phyloP scores from a whole-genome alignment of 148 eudicot species.

The Silene uniflora region DNA sequence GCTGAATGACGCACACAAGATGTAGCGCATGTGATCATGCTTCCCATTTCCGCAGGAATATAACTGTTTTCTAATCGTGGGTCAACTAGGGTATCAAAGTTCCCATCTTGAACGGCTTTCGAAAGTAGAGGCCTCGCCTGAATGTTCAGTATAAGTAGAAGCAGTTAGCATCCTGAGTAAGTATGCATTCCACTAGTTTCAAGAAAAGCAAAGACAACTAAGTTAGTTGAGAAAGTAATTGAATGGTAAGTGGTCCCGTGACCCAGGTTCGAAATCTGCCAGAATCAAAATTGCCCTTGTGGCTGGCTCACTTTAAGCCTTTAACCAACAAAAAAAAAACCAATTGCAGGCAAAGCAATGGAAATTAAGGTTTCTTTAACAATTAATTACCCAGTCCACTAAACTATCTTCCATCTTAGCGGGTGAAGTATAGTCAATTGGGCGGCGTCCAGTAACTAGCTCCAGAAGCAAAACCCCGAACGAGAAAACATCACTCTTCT shows the following conservation, averaged over 20 bases:
- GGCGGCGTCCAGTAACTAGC: slow-evolving; percentile 63
- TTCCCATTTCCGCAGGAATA: slow-evolving; percentile 44
- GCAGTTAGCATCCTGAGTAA: not conserved
- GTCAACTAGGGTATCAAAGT: slow-evolving; percentile 48
- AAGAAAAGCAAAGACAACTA: not conserved
- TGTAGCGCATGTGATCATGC: slow-evolving; percentile 60
- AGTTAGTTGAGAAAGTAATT: not conserved
- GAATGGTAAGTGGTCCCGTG: not conserved
- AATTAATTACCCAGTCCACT: slow-evolving; percentile 70
- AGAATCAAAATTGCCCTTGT: not conserved
- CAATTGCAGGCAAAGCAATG: not conserved
- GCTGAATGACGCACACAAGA: slow-evolving; percentile 70
- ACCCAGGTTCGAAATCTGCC: not conserved
- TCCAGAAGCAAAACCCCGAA: slow-evolving; percentile 83
- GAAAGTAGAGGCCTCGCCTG: slow-evolving; percentile 65
- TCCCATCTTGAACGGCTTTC: slow-evolving; percentile 60
- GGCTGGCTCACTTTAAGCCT: not conserved
- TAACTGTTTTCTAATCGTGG: slow-evolving; percentile 43
- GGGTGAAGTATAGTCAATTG: slow-evolving; percentile 42
- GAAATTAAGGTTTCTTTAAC: not conserved
- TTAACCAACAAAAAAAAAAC: no score
- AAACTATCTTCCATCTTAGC: slow-evolving; percentile 66
- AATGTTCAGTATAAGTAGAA: not conserved
- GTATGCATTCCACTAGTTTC: not conserved
- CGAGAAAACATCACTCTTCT: slow-evolving; percentile 87